phyloP scores from a whole-genome alignment of 768 basidiomycete genomes.

The Coprinopsis cinerea region DNA sequence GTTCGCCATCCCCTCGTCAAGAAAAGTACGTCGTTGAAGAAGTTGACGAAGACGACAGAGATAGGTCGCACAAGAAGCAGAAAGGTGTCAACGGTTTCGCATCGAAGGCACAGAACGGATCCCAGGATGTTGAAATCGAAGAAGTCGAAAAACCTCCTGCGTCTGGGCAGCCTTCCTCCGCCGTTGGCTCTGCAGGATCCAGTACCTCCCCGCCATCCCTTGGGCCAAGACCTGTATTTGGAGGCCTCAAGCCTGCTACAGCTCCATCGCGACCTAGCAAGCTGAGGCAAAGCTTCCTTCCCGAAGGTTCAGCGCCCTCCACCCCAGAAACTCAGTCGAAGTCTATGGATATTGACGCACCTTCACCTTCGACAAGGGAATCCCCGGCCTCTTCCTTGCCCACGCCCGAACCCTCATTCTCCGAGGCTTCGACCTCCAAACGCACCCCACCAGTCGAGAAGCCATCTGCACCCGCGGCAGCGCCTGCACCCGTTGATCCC shows the following conservation, averaged over 20 bases:
- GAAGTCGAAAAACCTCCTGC: slow-evolving; percentile 10
- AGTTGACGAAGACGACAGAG: slow-evolving; percentile 33
- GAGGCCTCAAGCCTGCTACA: slow-evolving; percentile 40
- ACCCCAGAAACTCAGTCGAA: slow-evolving; percentile 17
- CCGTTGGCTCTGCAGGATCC: too few species aligned
- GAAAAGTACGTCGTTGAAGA: slow-evolving; percentile 27
- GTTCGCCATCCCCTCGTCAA: slow-evolving; percentile 10
- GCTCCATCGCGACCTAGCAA: slow-evolving; percentile 77
- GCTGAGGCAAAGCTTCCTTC: slow-evolving; percentile 64
- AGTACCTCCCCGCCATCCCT: too few species aligned
- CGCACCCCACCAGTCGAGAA: not conserved
- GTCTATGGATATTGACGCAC: slow-evolving; percentile 9
- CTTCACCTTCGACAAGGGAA: slow-evolving; percentile 9
- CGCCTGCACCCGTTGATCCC: slow-evolving; percentile 1
- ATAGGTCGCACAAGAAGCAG: slow-evolving; percentile 2
- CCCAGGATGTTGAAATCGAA: not conserved
- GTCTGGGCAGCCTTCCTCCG: too few species aligned
- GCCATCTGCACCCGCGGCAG: not conserved
- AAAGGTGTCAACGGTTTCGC: slow-evolving; percentile 1
- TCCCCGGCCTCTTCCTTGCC: slow-evolving; percentile 9
- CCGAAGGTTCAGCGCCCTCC: slow-evolving; percentile 36
- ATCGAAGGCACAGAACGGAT: not conserved
- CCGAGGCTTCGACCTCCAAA: not conserved
- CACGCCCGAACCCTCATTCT: slow-evolving; percentile 11
- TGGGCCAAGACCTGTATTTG: slow-evolving; percentile 17